These are phyloP conservation scores for Kwoniella europaea DNA, from an alignment of 768 basidiomycete genomes.

Conservation along the genomic window DNA sequence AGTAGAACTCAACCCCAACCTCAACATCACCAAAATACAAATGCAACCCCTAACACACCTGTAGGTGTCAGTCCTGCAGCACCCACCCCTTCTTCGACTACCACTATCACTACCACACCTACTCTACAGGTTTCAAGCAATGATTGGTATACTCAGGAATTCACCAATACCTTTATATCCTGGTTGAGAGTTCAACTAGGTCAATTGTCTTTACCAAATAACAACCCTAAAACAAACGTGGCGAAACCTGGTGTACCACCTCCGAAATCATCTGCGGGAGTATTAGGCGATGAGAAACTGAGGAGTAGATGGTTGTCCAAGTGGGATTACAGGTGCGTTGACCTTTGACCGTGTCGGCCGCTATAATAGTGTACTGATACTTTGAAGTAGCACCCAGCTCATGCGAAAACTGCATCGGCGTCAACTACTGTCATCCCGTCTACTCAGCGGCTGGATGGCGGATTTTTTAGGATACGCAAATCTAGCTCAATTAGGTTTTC, in stretches of 20 bases:
- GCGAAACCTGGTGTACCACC: constrained; percentile 26
- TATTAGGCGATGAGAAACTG: constrained; percentile 44
- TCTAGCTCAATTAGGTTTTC: constrained; percentile 47
- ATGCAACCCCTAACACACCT: constrained; percentile 6
- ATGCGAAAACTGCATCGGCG: constrained; percentile 38
- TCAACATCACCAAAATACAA: background rate
- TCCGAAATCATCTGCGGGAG: constrained; percentile 19
- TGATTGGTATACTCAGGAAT: constrained; percentile 53
- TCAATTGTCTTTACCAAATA: constrained; percentile 39
- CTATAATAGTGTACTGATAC: background rate
- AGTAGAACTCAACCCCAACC: constrained; percentile 34
- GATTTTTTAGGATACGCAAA: constrained; percentile 38
- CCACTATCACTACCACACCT: constrained; percentile 20
- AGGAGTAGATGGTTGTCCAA: constrained; percentile 44
- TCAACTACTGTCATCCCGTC: constrained; percentile 39
- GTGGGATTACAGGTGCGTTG: constrained; percentile 49
- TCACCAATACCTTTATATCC: constrained; percentile 45
- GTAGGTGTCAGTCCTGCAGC: constrained; percentile 36
- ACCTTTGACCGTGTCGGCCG: background rate
- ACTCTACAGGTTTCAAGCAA: constrained; percentile 39
- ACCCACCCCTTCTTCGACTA: constrained; percentile 45
- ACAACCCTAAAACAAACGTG: constrained; percentile 5
- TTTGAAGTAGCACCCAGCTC: constrained; percentile 26
- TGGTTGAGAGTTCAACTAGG: constrained; percentile 48
- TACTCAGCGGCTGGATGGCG: constrained; percentile 41